Evolutionary conservation across 352 stramenopile species (phyloP), one percentile per base, ranked within the genome.

Genomic region (Phytophthora kernoviae): DNA sequence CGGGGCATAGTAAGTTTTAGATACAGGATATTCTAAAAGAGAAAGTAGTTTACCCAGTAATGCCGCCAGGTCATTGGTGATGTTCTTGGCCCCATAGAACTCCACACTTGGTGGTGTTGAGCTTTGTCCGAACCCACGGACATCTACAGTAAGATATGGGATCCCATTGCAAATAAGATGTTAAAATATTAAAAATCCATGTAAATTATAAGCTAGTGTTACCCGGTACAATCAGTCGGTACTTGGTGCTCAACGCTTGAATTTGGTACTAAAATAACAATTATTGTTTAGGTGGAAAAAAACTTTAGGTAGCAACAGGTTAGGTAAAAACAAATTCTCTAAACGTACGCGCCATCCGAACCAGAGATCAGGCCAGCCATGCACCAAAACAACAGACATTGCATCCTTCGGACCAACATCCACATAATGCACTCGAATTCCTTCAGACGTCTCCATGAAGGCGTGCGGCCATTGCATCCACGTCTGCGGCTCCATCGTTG

Each of bases 301-400:
- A 50, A 11, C 5, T 21, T 20, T 30, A 30, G n/a, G 24, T 30
- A 30, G 6, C 3, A 30, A 30, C 6, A 30, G 6, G 3, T 39
- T 32, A 15, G 30, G 18, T 50, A 26, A 20, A 17, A 40, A 7
- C 0, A 42, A 3, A 21, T 11, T 6, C n/a, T 43, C 44, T 33
- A 17, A 8, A 58, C 64, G 55, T 61, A 79, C 68, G 8, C 77
- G 72, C 80, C 83, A 90, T 8, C 79, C 79, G 42, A 88, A 90
- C 80, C 80, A 92, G 34, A 92, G 62, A 54, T 93, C 83, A 9
- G 83, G 83, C 75, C 79, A 93, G 1, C 81, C 83, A 51, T 93
- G 84, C 41, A 93, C 72, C 55, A 91, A 65, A 36, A 93, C 73
- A 7, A 90, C 58, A 1, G 80, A 70, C 34, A 84, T 54, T 17